Base-by-base conservation (phyloP, 169 alveolate species). In the Plasmodium berghei region DNA sequence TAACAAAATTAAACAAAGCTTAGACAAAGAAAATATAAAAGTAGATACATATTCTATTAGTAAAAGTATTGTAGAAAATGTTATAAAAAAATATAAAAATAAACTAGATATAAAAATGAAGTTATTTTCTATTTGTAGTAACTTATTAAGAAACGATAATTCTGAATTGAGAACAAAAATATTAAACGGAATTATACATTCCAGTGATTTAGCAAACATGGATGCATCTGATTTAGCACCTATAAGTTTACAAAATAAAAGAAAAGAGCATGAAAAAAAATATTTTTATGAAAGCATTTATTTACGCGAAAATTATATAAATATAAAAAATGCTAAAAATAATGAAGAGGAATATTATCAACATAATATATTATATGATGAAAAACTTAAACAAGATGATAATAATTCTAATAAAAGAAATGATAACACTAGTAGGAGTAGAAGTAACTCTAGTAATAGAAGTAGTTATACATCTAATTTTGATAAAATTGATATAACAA, bases 201-300 rank as follows among this genome's bases (percentile, higher is more conserved):
- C 34, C n/a, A 67, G 64, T 14, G 72, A 80, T 40, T 46, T 80
- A 42, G 90, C 72, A 1, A 67, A 61, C 0, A 80, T 80, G 90
- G 80, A 80, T 58, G 28, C 90, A 20, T 80, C 90, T 1, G 90
- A 80, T 54, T 66, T 80, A 80, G 90, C 90, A n/a, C 90, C 90
- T 9, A 80, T 66, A 16, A 80, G 90, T 20, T 48, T 80, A 59
- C 75, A 80, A 40, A 80, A 80, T 71, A 80, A 80, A 55, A 80
- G 90, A 42, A 80, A 56, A 58, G 90, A 80, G n/a, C 80, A 80
- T 45, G 90, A 80, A 59, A 80, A 70, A 46, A 80, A 80, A 9
- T 80, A 80, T 59, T 80, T 80, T 46, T 80, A 80, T 55, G 90
- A 80, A 80, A 80, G 67, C 16, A 66, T 80, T 18, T 80, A 80